Percentiles rank a stretch among this genome's conserved stretches.
phyloP scores from a whole-genome alignment of 495 filamentous ascomycete species.

The Pseudomonodictys pantanalensis region DNA sequence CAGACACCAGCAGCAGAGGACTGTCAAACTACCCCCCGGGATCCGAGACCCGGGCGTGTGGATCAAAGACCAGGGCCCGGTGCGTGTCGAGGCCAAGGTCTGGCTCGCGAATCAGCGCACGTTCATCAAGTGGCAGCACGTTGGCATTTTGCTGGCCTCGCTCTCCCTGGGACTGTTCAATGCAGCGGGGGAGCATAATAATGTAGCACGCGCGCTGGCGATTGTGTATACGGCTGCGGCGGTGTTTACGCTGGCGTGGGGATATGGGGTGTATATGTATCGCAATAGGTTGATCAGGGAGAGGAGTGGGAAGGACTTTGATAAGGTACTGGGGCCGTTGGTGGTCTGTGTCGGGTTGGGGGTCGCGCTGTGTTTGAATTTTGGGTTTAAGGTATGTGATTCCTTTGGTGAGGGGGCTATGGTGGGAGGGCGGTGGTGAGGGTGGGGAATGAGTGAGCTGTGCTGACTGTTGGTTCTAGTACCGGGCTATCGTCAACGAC shows the following conservation, averaged over 20 bases:
- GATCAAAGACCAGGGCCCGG: slow-evolving; percentile 89
- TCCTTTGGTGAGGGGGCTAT: not conserved
- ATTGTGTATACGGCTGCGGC: slow-evolving; percentile 80
- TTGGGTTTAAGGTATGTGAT: slow-evolving; percentile 65
- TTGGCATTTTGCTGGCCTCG: slow-evolving; percentile 77
- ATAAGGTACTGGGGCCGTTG: slow-evolving; percentile 78
- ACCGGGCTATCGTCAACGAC: too few relatives aligned
- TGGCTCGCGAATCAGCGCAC: slow-evolving; percentile 98
- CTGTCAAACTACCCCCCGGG: slow-evolving; percentile 67
- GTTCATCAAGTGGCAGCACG: slow-evolving; percentile 97
- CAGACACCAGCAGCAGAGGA: slow-evolving; percentile 44
- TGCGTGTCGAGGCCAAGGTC: slow-evolving; percentile 92
- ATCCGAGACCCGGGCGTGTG: slow-evolving; percentile 77
- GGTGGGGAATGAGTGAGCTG: not conserved
- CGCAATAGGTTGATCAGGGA: slow-evolving; percentile 74
- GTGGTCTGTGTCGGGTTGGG: slow-evolving; percentile 78
- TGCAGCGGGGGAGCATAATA: slow-evolving; percentile 70
- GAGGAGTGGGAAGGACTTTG: slow-evolving; percentile 87
- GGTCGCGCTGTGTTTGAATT: slow-evolving; percentile 79
- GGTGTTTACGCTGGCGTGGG: slow-evolving; percentile 79
- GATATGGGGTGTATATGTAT: slow-evolving; percentile 74
- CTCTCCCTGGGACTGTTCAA: slow-evolving; percentile 84
- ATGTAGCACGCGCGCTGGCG: slow-evolving; percentile 69
- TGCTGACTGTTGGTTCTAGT: slow-evolving; percentile 12
- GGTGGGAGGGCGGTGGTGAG: not conserved